Conservation (phyloP, 2,329 filamentous ascomycete genomes). For the Trichoderma citrinoviride region DNA sequence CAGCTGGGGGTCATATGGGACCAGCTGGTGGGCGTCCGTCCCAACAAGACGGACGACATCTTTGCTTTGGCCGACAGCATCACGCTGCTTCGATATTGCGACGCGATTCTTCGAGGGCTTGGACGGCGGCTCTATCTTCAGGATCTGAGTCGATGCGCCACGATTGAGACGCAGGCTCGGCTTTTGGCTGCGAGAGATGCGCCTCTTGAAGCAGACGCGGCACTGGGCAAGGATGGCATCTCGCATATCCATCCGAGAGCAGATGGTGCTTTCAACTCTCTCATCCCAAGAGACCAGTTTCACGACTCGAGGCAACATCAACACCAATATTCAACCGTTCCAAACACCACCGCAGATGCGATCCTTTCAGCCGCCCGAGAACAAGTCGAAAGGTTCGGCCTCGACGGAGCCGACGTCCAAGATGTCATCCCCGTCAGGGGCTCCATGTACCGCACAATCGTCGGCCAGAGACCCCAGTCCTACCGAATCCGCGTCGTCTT, state of each 20-base stretch:
- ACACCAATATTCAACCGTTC: no score
- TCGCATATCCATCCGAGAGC: neutral
- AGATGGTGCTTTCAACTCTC: neutral
- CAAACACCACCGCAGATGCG: neutral
- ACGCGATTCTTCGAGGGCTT: conserved; percentile 29
- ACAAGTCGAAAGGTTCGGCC: conserved; percentile 23
- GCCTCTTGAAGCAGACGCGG: neutral
- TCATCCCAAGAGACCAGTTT: neutral
- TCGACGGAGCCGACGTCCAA: conserved; percentile 29
- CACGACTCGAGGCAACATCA: neutral
- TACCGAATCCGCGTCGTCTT: conserved; percentile 38
- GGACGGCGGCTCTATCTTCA: conserved; percentile 37
- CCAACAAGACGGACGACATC: conserved; percentile 29
- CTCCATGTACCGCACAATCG: conserved; percentile 32
- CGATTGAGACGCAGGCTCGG: conserved; percentile 34
- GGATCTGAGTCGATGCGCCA: conserved; percentile 34
- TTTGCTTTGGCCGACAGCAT: conserved; percentile 38
- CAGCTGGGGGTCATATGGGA: conserved; percentile 33
- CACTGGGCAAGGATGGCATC: neutral
- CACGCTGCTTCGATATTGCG: conserved; percentile 39
- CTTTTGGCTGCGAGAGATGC: conserved; percentile 25
- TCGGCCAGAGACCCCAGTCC: conserved; percentile 36
- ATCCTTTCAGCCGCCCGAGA: conserved; percentile 19
- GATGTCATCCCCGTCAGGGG: conserved; percentile 33
- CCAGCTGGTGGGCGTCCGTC: conserved; percentile 31